These are phyloP conservation scores for Trichoderma reesei DNA, from an alignment of 495 filamentous ascomycete genomes.

Conservation along the genomic window DNA sequence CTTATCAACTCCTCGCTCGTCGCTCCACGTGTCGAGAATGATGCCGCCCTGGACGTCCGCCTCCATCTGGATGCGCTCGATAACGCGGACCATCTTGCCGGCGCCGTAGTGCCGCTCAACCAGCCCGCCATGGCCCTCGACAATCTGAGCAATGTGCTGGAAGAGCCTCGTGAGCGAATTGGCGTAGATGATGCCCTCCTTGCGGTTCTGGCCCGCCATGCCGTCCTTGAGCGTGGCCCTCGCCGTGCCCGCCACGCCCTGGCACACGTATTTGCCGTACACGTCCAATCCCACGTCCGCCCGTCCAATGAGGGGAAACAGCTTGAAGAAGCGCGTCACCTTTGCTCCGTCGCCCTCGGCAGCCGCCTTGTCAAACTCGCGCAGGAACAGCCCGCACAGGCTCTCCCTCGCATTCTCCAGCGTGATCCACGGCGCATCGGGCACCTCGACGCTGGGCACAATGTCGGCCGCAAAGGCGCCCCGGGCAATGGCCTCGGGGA, in stretches of 20 bases:
- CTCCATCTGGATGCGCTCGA: conserved; percentile 86
- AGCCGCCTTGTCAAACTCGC: conserved; percentile 91
- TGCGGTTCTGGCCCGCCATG: conserved; percentile 37
- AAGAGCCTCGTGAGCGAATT: conserved; percentile 85
- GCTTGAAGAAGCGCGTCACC: conserved; percentile 93
- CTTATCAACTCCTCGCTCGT: conserved; percentile 74
- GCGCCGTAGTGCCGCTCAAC: conserved; percentile 89
- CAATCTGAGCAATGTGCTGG: conserved; percentile 93
- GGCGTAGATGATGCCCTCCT: conserved; percentile 80
- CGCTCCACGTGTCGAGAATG: conserved; percentile 87
- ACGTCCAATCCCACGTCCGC: conserved; percentile 85
- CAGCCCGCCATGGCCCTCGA: conserved; percentile 79
- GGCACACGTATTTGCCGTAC: conserved; percentile 90
- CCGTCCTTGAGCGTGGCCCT: conserved; percentile 63
- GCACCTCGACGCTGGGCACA: conserved; percentile 91
- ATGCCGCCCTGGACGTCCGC: conserved; percentile 97
- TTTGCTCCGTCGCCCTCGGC: conserved; percentile 72
- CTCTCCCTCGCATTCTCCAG: conserved; percentile 79
- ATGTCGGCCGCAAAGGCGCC: conserved; percentile 87
- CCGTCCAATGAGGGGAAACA: conserved; percentile 90
- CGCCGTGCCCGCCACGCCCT: conserved; percentile 77
- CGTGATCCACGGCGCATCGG: conserved; percentile 80
- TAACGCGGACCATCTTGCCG: conserved; percentile 91
- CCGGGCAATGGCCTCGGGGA: conserved; percentile 67
- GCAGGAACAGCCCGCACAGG: conserved; percentile 77